phyloP scores from a whole-genome alignment of 306 rosid species.

The Hippophae tibetana region DNA sequence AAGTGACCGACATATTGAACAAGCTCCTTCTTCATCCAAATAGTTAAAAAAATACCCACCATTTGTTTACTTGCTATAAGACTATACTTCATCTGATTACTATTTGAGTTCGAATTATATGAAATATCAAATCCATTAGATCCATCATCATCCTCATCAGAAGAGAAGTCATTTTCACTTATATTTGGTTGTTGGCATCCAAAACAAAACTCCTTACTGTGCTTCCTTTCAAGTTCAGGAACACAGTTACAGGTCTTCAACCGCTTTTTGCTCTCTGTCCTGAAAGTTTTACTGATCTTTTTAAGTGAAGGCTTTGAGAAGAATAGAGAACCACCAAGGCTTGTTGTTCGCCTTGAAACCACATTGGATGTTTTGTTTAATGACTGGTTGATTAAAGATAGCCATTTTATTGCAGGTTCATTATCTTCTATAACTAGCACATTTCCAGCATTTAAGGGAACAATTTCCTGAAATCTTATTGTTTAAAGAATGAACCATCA shows the following conservation, averaged over 20 bases:
- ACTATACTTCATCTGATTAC: slow-evolving; percentile 55
- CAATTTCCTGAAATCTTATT: slow-evolving; percentile 89
- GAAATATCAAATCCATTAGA: slow-evolving; percentile 19
- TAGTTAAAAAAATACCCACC: slow-evolving; percentile 83
- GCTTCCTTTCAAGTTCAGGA: slow-evolving; percentile 59
- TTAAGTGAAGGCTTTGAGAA: slow-evolving; percentile 67
- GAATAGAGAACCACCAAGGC: slow-evolving; percentile 51
- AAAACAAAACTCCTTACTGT: slow-evolving; percentile 65
- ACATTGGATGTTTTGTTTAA: slow-evolving; percentile 47
- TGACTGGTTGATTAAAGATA: slow-evolving; percentile 62
- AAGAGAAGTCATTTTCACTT: slow-evolving; percentile 44
- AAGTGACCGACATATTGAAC: slow-evolving; percentile 71
- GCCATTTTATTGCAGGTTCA: slow-evolving; percentile 94
- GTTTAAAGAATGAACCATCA: slow-evolving; percentile 2
- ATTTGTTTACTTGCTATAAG: slow-evolving; percentile 80
- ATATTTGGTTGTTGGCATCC: slow-evolving; percentile 57
- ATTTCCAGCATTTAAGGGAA: slow-evolving; percentile 94
- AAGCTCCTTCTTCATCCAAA: slow-evolving; percentile 78
- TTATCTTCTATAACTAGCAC: slow-evolving; percentile 82
- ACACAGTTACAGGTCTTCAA: slow-evolving; percentile 74
- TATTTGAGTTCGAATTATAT: slow-evolving; percentile 31
- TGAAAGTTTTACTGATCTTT: slow-evolving; percentile 66
- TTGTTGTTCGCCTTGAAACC: slow-evolving; percentile 19
- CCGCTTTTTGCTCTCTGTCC: slow-evolving; percentile 50
- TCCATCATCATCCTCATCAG: slow-evolving; percentile 73